Evolutionary conservation across 31 red algal species (phyloP), one percentile per base, ranked within the genome.

Genomic region (Endocladia muricata): DNA sequence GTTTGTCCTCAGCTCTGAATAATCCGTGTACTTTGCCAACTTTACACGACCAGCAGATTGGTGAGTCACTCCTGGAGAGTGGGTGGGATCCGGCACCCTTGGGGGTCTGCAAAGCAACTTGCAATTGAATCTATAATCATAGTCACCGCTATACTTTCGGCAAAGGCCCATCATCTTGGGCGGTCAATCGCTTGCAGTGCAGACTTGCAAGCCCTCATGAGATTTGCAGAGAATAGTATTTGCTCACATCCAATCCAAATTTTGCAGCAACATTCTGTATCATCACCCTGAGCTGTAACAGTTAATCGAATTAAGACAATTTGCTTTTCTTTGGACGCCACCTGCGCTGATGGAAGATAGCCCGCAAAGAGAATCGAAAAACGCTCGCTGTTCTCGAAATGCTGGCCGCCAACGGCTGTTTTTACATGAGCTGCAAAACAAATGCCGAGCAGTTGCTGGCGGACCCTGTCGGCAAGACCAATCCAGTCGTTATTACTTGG

Each of bases 191-290:
- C 11, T 49, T 41, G 7, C 79, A 83, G 59, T 7, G 68, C 37
- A 4, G 29, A 63, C 23, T 66, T 72, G 64, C 83, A 86, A 33
- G 73, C 70, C 30, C 67, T 72, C 49, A 86, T 39, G 13, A 86
- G 60, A 21, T 77, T 86, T 3, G 83, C 83, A 8, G 83, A 88
- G 35, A 88, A 73, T 8, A 88, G 68, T 17, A 88, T 70, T 13
- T 80, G 57, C 68, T 88, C 85, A 61, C 85, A 88, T 13, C 85
- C 85, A 41, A 88, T 67, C 85, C 85, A 86, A 21, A 86, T 17
- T 23, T 59, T 38, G 73, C 83, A 86, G 17, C 17, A 59, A 47
- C 83, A 86, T 52, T 51, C 39, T 26, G 3, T 30, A 8, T 68
- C 37, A 3, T 62, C 38, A 1, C 23, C 42, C 31, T 28, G 29